These are phyloP conservation scores for Ilex paraguariensis DNA, from an alignment of 305 asterid genomes.

Conservation along the genomic window DNA sequence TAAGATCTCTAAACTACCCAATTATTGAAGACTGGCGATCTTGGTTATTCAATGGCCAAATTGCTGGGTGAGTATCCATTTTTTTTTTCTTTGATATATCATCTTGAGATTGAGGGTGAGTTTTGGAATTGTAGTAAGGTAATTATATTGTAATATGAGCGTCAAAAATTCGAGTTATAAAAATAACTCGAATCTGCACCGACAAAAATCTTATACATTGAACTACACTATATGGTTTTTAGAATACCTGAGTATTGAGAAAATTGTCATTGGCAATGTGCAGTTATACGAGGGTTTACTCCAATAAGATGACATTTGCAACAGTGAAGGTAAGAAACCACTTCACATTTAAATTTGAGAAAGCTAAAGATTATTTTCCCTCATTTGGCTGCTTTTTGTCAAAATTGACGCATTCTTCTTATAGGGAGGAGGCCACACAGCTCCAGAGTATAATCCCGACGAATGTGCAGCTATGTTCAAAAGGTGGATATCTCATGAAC, in stretches of 20 bases:
- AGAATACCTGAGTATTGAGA: not conserved
- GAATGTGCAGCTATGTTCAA: constrained; percentile 7
- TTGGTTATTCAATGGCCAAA: constrained; percentile 15
- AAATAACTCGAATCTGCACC: not conserved
- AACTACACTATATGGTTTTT: not conserved
- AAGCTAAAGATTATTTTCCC: not conserved
- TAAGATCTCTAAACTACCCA: constrained; percentile 13
- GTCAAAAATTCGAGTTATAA: too few relatives aligned
- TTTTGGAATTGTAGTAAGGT: too few relatives aligned
- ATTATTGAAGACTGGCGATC: constrained; percentile 16
- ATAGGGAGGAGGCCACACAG: constrained; percentile 12
- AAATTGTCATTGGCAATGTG: not conserved
- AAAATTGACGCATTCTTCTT: not conserved
- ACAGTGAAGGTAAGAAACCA: constrained; percentile 12
- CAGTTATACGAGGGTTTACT: constrained; percentile 10
- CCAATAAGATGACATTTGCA: constrained; percentile 19
- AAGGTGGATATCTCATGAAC: constrained; percentile 9
- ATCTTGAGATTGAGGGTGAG: too few relatives aligned
- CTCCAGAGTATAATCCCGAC: constrained; percentile 11
- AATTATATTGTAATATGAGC: too few relatives aligned
- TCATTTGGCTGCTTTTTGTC: too few relatives aligned
- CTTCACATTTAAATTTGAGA: not conserved
- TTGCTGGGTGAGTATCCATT: constrained; percentile 9
- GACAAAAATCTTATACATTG: not conserved
- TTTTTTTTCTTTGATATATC: too few relatives aligned